Evolutionary conservation across 768 basidiomycete species (phyloP).

Genomic region (Cystofilobasidium capitatum): DNA sequence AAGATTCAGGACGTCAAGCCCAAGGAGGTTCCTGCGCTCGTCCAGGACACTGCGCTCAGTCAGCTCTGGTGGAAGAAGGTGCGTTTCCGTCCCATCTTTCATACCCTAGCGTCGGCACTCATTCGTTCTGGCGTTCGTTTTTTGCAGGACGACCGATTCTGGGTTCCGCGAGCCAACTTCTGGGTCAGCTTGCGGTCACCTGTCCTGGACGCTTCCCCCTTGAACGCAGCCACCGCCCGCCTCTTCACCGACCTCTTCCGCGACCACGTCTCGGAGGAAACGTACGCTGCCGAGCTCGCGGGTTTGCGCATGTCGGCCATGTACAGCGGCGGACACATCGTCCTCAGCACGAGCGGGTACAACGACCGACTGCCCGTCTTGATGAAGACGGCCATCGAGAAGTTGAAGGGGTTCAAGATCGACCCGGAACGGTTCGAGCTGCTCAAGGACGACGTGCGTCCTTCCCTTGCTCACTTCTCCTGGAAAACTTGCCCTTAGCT

Average conservation of each 20-base stretch:
- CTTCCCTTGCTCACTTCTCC: background rate
- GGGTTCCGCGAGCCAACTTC: constrained; percentile 73
- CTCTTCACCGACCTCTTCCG: constrained; percentile 75
- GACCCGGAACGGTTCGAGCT: constrained; percentile 64
- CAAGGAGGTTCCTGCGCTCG: constrained; percentile 59
- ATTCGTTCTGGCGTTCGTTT: too few species aligned
- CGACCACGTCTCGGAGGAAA: constrained; percentile 68
- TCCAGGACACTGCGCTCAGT: constrained; percentile 60
- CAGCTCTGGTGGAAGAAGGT: constrained; percentile 92
- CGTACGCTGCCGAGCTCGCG: constrained; percentile 86
- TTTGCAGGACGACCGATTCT: constrained; percentile 95
- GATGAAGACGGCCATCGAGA: constrained; percentile 59
- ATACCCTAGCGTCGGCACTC: too few species aligned
- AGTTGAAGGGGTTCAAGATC: constrained; percentile 55
- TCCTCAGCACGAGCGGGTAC: constrained; percentile 66
- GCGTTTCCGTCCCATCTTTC: too few species aligned
- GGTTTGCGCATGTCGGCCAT: constrained; percentile 35
- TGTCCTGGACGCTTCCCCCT: constrained; percentile 46
- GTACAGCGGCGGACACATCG: constrained; percentile 56
- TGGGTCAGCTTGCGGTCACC: constrained; percentile 58
- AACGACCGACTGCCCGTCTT: constrained; percentile 78
- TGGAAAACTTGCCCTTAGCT: background rate
- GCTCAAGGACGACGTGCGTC: constrained; percentile 68
- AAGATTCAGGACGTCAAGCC: constrained; percentile 66
- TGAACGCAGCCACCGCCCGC: constrained; percentile 63